phyloP scores from a whole-genome alignment of 768 basidiomycete genomes.

The Clathrus columnatus region DNA sequence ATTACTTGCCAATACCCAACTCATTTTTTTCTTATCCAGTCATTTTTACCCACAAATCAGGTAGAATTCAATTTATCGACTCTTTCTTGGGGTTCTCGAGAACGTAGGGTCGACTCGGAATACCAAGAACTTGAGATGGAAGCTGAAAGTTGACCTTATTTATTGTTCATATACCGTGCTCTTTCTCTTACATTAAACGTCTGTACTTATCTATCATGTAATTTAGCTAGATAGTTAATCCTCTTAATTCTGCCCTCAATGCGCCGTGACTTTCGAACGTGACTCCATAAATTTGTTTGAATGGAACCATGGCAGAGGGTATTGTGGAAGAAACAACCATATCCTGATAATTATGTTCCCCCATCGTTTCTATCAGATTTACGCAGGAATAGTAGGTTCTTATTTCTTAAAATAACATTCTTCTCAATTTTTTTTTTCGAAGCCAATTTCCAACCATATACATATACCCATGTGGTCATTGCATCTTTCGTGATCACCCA shows the following conservation, averaged over 20 bases:
- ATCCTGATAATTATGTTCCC: constrained; percentile 84
- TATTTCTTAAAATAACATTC: neutral
- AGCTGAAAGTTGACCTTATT: neutral
- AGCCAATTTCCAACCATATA: constrained; percentile 79
- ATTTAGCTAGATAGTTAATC: neutral
- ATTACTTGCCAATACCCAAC: constrained; percentile 10
- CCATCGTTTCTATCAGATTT: constrained; percentile 70
- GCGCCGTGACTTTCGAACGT: neutral
- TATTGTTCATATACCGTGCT: constrained; percentile 2
- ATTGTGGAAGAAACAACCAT: constrained; percentile 69
- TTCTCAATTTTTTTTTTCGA: neutral
- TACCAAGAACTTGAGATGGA: constrained; percentile 32
- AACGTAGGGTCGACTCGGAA: constrained; percentile 30
- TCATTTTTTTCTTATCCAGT: constrained; percentile 25
- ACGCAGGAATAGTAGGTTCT: constrained; percentile 63
- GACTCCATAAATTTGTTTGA: constrained; percentile 21
- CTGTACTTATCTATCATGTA: no score
- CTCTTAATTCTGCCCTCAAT: neutral
- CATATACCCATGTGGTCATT: constrained; percentile 63
- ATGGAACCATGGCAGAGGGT: constrained; percentile 52
- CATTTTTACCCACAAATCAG: constrained; percentile 51
- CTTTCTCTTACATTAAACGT: no score
- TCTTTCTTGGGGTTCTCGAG: constrained; percentile 17
- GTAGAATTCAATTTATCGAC: constrained; percentile 43
- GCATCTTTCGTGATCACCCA: constrained; percentile 73